Conservation (phyloP, 805 yeast genomes). For the Candida stauntonica region DNA sequence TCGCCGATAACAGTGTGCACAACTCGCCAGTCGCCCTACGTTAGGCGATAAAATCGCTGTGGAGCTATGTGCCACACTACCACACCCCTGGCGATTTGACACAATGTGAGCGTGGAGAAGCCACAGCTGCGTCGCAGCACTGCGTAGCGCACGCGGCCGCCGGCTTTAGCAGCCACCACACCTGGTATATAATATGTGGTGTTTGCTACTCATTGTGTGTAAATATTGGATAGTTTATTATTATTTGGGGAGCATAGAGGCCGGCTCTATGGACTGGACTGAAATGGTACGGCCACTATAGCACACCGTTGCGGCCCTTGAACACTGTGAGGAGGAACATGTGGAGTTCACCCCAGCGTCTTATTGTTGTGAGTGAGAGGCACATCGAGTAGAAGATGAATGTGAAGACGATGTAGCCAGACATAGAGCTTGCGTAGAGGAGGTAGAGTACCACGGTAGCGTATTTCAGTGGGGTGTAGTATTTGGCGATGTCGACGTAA, state of each 20-base stretch:
- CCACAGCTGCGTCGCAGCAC: no score
- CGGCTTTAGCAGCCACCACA: no score
- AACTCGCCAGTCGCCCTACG: not conserved
- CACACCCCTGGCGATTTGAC: no score
- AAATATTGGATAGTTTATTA: no score
- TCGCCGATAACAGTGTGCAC: not conserved
- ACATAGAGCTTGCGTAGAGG: conserved; percentile 11
- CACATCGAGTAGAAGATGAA: conserved; percentile 15
- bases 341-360: conserved; percentile 16
- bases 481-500: conserved; percentile 1
- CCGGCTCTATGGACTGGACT: no score
- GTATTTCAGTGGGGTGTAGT: conserved; percentile 1
- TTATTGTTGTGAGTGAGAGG: conserved; percentile 12
- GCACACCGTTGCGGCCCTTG: conserved; percentile 12
- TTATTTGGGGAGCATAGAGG: no score
- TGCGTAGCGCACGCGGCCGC: no score
- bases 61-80: not conserved
- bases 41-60: not conserved
- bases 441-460: conserved; percentile 10
- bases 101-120: no score
- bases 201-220: no score
- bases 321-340: conserved; percentile 7
- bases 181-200: no score
- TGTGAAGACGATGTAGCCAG: conserved; percentile 18
- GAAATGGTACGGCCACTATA: no score